Evolutionary conservation across 306 rosid species (phyloP).

Genomic region (Bauhinia variegata): DNA sequence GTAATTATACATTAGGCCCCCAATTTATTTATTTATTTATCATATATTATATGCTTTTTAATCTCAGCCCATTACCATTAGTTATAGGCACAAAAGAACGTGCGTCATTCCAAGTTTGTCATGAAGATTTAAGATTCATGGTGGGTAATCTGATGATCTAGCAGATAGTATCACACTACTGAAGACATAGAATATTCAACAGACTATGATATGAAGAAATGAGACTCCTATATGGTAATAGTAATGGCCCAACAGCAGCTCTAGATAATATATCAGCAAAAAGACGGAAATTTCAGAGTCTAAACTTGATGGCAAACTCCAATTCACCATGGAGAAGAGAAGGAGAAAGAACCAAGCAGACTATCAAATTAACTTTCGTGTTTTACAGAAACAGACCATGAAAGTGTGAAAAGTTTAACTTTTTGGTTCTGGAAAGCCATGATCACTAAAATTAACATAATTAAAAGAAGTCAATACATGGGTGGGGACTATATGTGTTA

Average conservation of each 20-base stretch:
- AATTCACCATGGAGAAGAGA: neutral
- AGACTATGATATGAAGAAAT: slow-evolving; percentile 18
- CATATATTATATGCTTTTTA: too few species aligned
- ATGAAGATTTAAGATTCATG: too few species aligned
- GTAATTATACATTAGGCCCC: too few species aligned
- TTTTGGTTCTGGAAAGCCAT: neutral
- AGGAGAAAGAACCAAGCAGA: slow-evolving; percentile 1
- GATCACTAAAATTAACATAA: neutral
- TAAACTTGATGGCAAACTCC: slow-evolving; percentile 1
- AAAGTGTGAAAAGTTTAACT: neutral
- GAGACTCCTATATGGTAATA: neutral
- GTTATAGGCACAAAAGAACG: too few species aligned
- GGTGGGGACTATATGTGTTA: neutral
- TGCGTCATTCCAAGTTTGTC: too few species aligned
- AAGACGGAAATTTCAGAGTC: neutral
- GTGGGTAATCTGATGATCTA: slow-evolving; percentile 17
- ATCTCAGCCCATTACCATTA: too few species aligned
- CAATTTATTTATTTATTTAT: too few species aligned
- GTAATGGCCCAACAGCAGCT: slow-evolving; percentile 16
- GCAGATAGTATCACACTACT: slow-evolving; percentile 7
- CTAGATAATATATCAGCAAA: neutral
- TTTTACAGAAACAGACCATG: slow-evolving; percentile 8
- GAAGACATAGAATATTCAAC: neutral
- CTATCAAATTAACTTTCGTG: neutral
- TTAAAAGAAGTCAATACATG: slow-evolving; percentile 6